Conservation (phyloP, 495 filamentous ascomycete genomes). For the Tetracladium marchalianum region DNA sequence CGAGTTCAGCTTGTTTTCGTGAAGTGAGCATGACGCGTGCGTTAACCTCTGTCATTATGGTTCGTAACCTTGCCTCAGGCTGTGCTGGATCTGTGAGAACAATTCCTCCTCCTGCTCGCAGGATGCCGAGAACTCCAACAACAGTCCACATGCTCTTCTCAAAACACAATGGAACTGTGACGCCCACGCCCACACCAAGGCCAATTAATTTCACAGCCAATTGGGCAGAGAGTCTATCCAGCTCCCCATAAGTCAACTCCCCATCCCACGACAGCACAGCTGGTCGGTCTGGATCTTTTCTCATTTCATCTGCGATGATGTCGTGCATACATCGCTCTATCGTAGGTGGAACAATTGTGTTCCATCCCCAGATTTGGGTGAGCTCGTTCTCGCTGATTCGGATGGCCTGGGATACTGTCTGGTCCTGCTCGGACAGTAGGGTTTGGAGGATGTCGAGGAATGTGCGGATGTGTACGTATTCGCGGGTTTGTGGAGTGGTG, state of each 20-base stretch:
- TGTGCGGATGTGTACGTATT: too few species aligned
- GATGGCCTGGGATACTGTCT: too few species aligned
- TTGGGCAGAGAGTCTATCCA: slow-evolving; percentile 3
- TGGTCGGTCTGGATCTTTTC: neutral
- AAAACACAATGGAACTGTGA: slow-evolving; percentile 20
- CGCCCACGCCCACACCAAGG: slow-evolving; percentile 5
- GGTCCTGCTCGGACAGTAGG: too few species aligned
- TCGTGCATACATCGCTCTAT: slow-evolving; percentile 35
- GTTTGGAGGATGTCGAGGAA: too few species aligned
- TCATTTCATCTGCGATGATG: slow-evolving; percentile 32
- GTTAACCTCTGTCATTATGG: slow-evolving; percentile 3
- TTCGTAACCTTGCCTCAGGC: neutral
- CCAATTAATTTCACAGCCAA: slow-evolving; percentile 1
- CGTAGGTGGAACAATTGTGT: slow-evolving; percentile 13
- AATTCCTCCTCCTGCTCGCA: slow-evolving; percentile 33
- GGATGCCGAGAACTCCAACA: slow-evolving; percentile 30
- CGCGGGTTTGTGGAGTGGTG: too few species aligned
- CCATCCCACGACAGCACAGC: slow-evolving; percentile 27
- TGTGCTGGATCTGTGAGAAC: slow-evolving; percentile 42
- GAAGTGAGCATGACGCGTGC: neutral
- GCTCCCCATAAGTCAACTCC: slow-evolving; percentile 21
- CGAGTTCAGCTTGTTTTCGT: neutral
- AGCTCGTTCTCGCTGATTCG: too few species aligned
- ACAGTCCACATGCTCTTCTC: slow-evolving; percentile 36
- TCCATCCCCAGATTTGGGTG: slow-evolving; percentile 15